Base-by-base conservation (phyloP, 148 eudicot genomes). In the Rhododendron williamsianum region DNA sequence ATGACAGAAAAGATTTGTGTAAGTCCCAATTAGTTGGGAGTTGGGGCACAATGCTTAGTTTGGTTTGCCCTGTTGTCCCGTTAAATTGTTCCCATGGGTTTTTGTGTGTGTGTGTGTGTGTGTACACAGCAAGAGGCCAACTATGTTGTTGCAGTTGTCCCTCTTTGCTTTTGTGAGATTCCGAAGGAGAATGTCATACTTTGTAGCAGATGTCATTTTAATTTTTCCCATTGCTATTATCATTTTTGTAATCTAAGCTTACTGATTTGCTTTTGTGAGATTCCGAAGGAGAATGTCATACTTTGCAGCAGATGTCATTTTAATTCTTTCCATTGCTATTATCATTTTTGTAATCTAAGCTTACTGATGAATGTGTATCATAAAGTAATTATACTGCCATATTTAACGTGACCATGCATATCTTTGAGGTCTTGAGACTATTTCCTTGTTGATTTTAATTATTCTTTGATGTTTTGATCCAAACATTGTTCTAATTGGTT, bases 401-500 rank as follows among this genome's bases (percentile, higher is more conserved):
- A 45, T 45, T 58, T 82, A 19, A 12, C 19, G 13, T 81, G 51
- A 46, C 63, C 63, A 4, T 41, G 15, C 12, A n/a, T 60, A 48
- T 81, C 18, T 30, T 25, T 9, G 38, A 45, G 56, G 58, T 82
- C 5, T 69, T 82, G 12, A 1, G 36, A 63, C 18, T 36, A 67
- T 63, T 1, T 36, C 10, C 16, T 21, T 25, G 43, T 80, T 23
- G 54, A n/a, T 82, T 81, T 78, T 2, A 19, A n/a, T 76, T 78
- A 23, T 76, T 76, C n/a, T 60, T 51, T 25, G 67, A 25, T 74
- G 38, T 6, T 78, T 67, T 82, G 69, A 18, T 19, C 35, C 76
- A 78, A 63, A 45, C 23, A 35, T 54, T 3, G 30, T 77, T 77
- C 48, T 81, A 4, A 65, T 51, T 88, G 86, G 10, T 86, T 90